phyloP scores from a whole-genome alignment of 495 filamentous ascomycete species.

The Talaromyces trachyspermus region DNA sequence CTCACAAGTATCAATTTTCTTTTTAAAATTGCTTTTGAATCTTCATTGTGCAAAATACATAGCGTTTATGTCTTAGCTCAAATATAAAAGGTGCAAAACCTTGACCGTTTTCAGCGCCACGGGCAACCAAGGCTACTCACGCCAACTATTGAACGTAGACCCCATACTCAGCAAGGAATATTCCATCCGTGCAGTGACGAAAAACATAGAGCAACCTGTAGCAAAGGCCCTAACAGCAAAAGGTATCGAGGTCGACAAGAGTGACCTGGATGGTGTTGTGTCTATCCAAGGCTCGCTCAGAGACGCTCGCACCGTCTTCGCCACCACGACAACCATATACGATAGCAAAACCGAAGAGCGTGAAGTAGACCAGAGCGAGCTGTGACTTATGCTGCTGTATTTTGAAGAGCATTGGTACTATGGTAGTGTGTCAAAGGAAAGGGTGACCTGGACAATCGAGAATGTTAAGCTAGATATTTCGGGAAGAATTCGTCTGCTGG shows the following conservation, averaged over 20 bases:
- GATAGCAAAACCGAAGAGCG: background rate
- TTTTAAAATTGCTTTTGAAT: too few species aligned
- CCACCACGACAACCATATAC: constrained; percentile 16
- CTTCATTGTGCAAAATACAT: too few species aligned
- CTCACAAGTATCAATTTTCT: too few species aligned
- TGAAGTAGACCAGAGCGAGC: constrained; percentile 49
- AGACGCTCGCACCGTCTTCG: constrained; percentile 30
- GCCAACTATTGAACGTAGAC: constrained; percentile 20
- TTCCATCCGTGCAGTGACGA: constrained; percentile 29
- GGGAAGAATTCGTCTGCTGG: too few species aligned
- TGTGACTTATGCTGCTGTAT: constrained; percentile 42
- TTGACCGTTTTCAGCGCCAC: constrained; percentile 44
- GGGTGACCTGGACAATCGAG: constrained; percentile 34
- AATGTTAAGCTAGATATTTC: too few species aligned
- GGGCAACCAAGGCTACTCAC: constrained; percentile 26
- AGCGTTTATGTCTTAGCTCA: too few species aligned
- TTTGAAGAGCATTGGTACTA: constrained; percentile 40
- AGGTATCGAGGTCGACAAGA: constrained; percentile 40
- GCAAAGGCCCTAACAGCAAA: constrained; percentile 26
- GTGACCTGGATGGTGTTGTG: constrained; percentile 24
- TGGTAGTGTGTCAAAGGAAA: constrained; percentile 29
- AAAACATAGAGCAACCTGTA: constrained; percentile 20
- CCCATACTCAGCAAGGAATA: constrained; percentile 26
- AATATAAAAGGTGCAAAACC: constrained; percentile 19
- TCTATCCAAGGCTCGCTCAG: constrained; percentile 25